Evolutionary conservation across 2,329 filamentous ascomycete species (phyloP), one percentile per base, ranked within the genome.

Genomic region (Leptographium radiaticola): DNA sequence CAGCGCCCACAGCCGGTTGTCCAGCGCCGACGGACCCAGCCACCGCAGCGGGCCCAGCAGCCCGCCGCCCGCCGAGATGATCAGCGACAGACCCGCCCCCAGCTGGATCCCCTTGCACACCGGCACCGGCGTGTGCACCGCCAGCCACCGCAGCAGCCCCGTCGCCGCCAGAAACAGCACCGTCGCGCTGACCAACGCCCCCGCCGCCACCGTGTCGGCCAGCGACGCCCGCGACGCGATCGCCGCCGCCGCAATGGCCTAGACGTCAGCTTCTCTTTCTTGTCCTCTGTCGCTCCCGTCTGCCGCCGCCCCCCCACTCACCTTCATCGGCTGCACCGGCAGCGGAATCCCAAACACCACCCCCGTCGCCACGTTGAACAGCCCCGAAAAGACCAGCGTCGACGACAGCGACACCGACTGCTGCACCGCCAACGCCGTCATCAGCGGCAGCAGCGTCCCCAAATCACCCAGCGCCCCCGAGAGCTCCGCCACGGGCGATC

Each of bases 31-130:
- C 0, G 86, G 81, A 6, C 70, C 12, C 1, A 74, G 69, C 88
- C 89, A 95, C 13, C 74, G 71, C 5, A 95, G 73, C 2, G 81
- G 80, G 18, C 76, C 72, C 13, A 93, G 74, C 55, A 94, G 75
- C 48, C 73, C 77, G 0, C 75, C 73, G 4, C 87, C 89, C 9
- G 89, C 87, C 13, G 87, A 86, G 55, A 95, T 76, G 53, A 89
- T 79, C 16, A 97, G 76, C 16, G 86, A 89, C 49, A 97, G 73
- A 1, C 91, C 91, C 6, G 91, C 91, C 40, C 91, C 91, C 49
- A 96, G 81, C 68, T 97, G 93, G 59, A 97, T 96, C 34, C 91
- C 91, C 65, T 95, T 95, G 52, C 97, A 84, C 0, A 97, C 86
- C 0, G 90, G 87, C 15, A 90, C 80, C 0, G 91, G 91, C 10